Evolutionary conservation across 352 stramenopile genomes (phyloP).

Genomic region (Elongisporangium undulatum): DNA sequence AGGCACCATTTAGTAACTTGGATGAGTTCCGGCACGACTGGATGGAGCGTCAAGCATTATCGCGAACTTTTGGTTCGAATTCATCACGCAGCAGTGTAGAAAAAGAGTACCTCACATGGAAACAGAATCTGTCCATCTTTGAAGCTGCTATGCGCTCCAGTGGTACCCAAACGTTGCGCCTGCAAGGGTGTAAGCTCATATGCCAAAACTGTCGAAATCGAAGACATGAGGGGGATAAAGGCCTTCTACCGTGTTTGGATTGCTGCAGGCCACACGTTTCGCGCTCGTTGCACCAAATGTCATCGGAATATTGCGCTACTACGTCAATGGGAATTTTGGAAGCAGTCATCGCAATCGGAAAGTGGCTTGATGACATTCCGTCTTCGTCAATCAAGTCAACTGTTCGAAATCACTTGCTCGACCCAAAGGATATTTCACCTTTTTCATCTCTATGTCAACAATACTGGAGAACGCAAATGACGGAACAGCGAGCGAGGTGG

Average conservation of each 20-base stretch:
- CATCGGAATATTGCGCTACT: background rate
- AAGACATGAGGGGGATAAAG: background rate
- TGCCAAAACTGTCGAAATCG: background rate
- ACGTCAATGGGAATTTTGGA: conserved; percentile 1
- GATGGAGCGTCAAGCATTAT: conserved; percentile 3
- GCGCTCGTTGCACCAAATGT: conserved; percentile 2
- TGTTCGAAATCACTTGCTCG: conserved; percentile 19
- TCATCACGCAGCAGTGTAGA: conserved; percentile 6
- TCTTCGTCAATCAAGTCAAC: conserved; percentile 13
- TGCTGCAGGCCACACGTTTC: conserved; percentile 18
- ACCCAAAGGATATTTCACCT: conserved; percentile 11
- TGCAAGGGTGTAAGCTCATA: background rate
- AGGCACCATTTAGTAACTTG: conserved; percentile 13
- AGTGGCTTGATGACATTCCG: conserved; percentile 19
- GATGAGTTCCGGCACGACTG: conserved; percentile 19
- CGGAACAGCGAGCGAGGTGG: conserved; percentile 6
- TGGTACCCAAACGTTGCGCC: background rate
- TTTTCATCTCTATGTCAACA: conserved; percentile 12
- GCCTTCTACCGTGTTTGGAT: conserved; percentile 13
- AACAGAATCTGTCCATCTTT: conserved; percentile 13
- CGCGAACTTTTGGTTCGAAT: background rate
- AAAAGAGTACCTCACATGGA: conserved; percentile 18
- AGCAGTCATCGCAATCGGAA: conserved; percentile 5
- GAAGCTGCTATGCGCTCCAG: conserved; percentile 2
- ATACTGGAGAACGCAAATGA: background rate